Evolutionary conservation across 2,329 filamentous ascomycete species (phyloP), one percentile per base, ranked within the genome.

Genomic region (Pestalotiopsis sp.): DNA sequence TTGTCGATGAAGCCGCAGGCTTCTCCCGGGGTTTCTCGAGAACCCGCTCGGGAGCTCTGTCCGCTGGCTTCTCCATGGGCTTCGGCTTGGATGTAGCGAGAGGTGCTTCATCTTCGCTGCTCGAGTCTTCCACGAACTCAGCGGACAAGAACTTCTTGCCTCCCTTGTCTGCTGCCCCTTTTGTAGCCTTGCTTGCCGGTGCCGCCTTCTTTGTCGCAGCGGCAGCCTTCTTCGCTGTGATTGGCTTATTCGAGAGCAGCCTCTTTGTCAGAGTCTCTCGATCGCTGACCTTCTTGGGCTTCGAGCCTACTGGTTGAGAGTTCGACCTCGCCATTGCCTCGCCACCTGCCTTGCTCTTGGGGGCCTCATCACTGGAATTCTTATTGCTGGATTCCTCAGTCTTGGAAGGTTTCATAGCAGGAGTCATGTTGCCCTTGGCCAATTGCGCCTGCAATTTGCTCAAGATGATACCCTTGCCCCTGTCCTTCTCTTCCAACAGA

Each of bases 371-470:
- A 7, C 72, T 71, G 17, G 80, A 80, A 62, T 79, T 83, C 69
- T 84, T 66, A 55, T 36, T 85, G 66, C 80, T 81, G 13, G 82
- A 80, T 14, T 86, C 86, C 23, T 90, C 87, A 23, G 69, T 58
- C 41, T 67, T 69, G 27, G 68, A 31, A 9, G 80, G 78, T 72
- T 85, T 87, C 68, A 87, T 82, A 3, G 82, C 77, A n/a, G 83
- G 76, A 39, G 78, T 79, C 17, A 81, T 76, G n/a, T 83, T 81
- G 2, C 84, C 84, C 75, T 86, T 87, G 63, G 86, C 88, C 59
- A 91, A 82, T 11, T 85, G 84, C 12, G 85, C 86, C 72, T 91
- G 89, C 9, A 91, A 79, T 72, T 86, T 88, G 79, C 89, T 91
- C 41, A 91, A 78, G 64, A 85, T 86, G 64, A 86, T 90, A 65